Evolutionary conservation across 2,329 filamentous ascomycete genomes (phyloP), one percentile per base, ranked within the genome.

Genomic region (Talaromyces pinophilus): DNA sequence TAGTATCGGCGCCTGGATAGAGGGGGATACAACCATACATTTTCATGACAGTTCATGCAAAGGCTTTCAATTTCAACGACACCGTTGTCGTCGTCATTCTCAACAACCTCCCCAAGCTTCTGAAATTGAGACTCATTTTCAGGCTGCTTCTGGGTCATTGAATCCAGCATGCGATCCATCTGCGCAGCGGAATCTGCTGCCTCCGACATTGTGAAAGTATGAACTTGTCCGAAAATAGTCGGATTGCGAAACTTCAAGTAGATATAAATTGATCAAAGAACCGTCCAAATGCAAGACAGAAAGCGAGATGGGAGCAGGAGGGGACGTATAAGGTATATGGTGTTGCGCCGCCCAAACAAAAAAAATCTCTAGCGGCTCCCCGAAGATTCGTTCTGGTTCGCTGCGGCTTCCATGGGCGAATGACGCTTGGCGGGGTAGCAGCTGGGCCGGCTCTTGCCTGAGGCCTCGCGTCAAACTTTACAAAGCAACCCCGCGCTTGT

Each of bases 31-130:
- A 25, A 40, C 55, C 69, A 64, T 82, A 91, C 90, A 84, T 92
- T 91, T 71, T 92, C 84, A 72, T 89, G 86, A 80, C 91, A 94
- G 82, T 92, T 93, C 91, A 94, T 93, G 83, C 91, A 94, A 25
- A 94, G 84, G 70, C 90, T 92, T 79, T 93, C 90, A 25, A 83
- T 71, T 60, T 79, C 72, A 71, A 82, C 80, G 5, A 81, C 71
- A 42, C 80, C 80, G n/a, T 74, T 77, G 46, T 80, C 79, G 33
- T 80, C 78, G 66, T 80, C 70, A 52, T 71, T 71, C 67, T 79
- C 76, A 15, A 79, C 76, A 50, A 79, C 68, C 64, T 79, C 76
- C 6, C 76, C 74, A n/a, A 75, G 73, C 54, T 77, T 78, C 66
- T 79, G 74, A 66, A 79, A 79, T 55, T 77, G 76, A 44, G 75